These are phyloP conservation scores for Dionaea muscipula DNA, from an alignment of 179 eudicot genomes.

Conservation along the genomic window DNA sequence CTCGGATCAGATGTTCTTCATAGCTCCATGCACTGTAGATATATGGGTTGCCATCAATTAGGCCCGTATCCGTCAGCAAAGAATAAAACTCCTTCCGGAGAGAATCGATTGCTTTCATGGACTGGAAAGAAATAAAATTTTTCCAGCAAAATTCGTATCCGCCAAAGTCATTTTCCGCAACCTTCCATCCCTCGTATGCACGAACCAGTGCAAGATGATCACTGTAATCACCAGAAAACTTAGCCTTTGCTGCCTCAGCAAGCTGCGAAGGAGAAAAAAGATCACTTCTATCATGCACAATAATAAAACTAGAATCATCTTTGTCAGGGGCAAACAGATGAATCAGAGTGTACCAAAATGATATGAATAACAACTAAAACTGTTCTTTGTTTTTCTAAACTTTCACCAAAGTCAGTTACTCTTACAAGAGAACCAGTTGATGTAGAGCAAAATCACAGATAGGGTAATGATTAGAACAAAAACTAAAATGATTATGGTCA, in stretches of 20 bases:
- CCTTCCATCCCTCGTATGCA: slow-evolving; percentile 75
- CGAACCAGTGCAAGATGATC: slow-evolving; percentile 79
- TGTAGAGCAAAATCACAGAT: too few relatives aligned
- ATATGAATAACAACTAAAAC: too few relatives aligned
- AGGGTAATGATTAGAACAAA: too few relatives aligned
- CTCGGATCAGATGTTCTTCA: slow-evolving; percentile 51
- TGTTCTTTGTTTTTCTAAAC: too few relatives aligned
- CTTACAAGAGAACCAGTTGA: too few relatives aligned
- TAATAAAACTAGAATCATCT: not conserved
- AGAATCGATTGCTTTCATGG: slow-evolving; percentile 78
- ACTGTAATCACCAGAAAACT: slow-evolving; percentile 54
- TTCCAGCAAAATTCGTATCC: slow-evolving; percentile 80
- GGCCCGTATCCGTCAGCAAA: slow-evolving; percentile 55
- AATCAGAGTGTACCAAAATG: too few relatives aligned
- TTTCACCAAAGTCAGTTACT: too few relatives aligned
- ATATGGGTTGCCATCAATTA: slow-evolving; percentile 47
- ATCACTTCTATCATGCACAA: not conserved
- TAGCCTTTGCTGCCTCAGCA: slow-evolving; percentile 80
- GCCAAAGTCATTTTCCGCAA: slow-evolving; percentile 46
- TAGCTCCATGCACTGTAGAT: slow-evolving; percentile 43
- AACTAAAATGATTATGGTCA: too few relatives aligned
- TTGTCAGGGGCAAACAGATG: not conserved
- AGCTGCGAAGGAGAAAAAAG: slow-evolving; percentile 28
- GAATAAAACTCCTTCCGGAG: slow-evolving; percentile 55
- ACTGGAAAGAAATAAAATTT: slow-evolving; percentile 59